Percentiles rank a stretch among this genome's conserved stretches.
phyloP scores from a whole-genome alignment of 495 filamentous ascomycete genomes.

The Tuber calosporum region DNA sequence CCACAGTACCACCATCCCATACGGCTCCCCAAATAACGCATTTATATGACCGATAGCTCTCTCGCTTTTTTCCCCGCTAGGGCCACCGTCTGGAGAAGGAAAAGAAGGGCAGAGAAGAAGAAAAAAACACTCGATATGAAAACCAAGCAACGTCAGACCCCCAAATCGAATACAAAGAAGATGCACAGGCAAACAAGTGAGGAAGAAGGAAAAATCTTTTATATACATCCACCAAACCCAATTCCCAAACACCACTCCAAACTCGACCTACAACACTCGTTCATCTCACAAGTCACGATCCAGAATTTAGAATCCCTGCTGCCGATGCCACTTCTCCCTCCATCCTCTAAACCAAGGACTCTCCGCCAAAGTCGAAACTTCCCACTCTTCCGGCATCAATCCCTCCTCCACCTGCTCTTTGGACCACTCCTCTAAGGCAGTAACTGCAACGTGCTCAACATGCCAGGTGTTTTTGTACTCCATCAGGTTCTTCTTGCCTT shows the following conservation, averaged over 20 bases:
- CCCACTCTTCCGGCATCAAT: slow-evolving; percentile 58
- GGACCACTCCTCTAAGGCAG: slow-evolving; percentile 59
- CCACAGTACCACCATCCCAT: neutral
- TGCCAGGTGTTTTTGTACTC: slow-evolving; percentile 83
- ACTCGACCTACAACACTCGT: neutral
- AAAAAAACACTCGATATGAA: neutral
- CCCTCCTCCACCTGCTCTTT: slow-evolving; percentile 63
- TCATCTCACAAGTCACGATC: neutral
- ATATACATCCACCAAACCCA: neutral
- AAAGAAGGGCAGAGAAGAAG: neutral
- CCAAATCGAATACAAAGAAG: neutral
- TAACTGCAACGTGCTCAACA: slow-evolving; percentile 67
- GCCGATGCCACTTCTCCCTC: slow-evolving; percentile 72
- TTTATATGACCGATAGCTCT: neutral
- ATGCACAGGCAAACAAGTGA: neutral
- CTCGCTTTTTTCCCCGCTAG: neutral
- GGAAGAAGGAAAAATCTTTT: neutral
- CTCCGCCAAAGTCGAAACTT: slow-evolving; percentile 68
- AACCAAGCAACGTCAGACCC: neutral
- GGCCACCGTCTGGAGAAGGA: no score
- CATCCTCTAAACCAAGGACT: slow-evolving; percentile 76
- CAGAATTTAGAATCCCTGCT: slow-evolving; percentile 56
- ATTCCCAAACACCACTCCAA: neutral
- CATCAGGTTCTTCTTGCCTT: slow-evolving; percentile 69
- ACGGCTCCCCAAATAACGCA: neutral